These are phyloP conservation scores for Plectosphaerella cucumerina DNA, from an alignment of 2,329 filamentous ascomycete species.

Conservation along the genomic window DNA sequence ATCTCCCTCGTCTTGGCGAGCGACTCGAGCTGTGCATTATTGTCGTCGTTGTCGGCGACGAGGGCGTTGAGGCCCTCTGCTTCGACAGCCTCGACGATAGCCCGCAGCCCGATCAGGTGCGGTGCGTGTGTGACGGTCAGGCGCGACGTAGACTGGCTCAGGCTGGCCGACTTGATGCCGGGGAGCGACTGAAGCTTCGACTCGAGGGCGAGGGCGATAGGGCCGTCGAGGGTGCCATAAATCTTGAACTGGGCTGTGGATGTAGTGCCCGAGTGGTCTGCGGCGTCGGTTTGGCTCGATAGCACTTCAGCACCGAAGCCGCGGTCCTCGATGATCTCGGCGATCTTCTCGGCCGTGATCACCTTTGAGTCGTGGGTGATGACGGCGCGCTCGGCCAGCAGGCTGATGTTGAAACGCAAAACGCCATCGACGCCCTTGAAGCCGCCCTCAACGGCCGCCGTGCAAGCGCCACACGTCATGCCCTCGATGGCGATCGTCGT, in stretches of 20 bases:
- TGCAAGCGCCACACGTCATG: slow-evolving; percentile 98
- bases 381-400: slow-evolving; percentile 87
- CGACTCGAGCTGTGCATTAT: slow-evolving; percentile 93
- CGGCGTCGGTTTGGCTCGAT: slow-evolving; percentile 62
- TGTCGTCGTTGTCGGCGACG: slow-evolving; percentile 87
- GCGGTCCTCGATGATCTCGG: slow-evolving; percentile 79
- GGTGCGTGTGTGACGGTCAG: slow-evolving; percentile 72
- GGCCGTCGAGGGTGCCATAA: slow-evolving; percentile 72
- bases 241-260: slow-evolving; percentile 75
- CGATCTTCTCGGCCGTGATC: slow-evolving; percentile 69
- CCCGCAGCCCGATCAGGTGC: slow-evolving; percentile 69
- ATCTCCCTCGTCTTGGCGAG: slow-evolving; percentile 96
- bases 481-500: slow-evolving; percentile 90
- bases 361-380: slow-evolving; percentile 75
- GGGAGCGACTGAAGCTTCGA: slow-evolving; percentile 57
- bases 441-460: slow-evolving; percentile 80
- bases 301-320: slow-evolving; percentile 85
- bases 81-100: slow-evolving; percentile 79
- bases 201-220: slow-evolving; percentile 69
- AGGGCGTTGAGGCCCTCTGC: slow-evolving; percentile 82
- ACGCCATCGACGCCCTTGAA: slow-evolving; percentile 76
- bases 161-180: slow-evolving; percentile 69
- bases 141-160: slow-evolving; percentile 71
- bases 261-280: slow-evolving; percentile 49
- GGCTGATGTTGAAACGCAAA: slow-evolving; percentile 87